phyloP scores from a whole-genome alignment of 179 eudicot species.

The Spergularia azorica region DNA sequence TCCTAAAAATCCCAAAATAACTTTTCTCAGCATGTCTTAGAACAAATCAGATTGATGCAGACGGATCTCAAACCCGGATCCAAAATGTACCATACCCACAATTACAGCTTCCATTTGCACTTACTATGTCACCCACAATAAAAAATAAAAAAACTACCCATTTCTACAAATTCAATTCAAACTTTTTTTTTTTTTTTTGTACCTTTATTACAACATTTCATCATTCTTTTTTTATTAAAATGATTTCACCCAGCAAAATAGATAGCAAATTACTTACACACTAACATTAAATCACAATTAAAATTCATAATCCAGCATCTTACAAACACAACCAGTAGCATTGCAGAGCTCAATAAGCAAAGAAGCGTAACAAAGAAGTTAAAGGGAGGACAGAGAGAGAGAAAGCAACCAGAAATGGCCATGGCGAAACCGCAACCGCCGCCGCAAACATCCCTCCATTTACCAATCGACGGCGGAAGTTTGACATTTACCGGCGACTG shows the following conservation, averaged over 20 bases:
- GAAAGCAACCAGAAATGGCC: conserved; percentile 75
- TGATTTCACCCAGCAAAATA: neutral
- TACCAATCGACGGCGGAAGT: conserved; percentile 46
- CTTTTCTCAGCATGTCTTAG: too few relatives aligned
- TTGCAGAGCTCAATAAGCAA: too few relatives aligned
- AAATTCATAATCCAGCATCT: neutral
- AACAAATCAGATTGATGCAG: too few relatives aligned
- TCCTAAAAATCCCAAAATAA: too few relatives aligned
- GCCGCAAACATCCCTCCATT: conserved; percentile 87
- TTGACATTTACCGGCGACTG: conserved; percentile 62
- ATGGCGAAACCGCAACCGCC: conserved; percentile 98
- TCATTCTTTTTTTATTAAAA: neutral
- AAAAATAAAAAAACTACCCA: too few relatives aligned
- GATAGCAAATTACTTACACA: neutral
- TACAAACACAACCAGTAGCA: too few relatives aligned
- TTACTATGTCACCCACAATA: too few relatives aligned
- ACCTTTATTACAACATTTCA: neutral
- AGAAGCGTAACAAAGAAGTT: neutral
- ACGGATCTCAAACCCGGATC: too few relatives aligned
- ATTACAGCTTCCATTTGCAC: too few relatives aligned
- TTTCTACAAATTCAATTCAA: neutral
- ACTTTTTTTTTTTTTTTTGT: neutral
- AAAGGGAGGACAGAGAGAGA: neutral
- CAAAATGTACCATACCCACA: too few relatives aligned
- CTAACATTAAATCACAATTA: neutral